Evolutionary conservation across 1,284 basidiomycete species (phyloP), one percentile per base, ranked within the genome.

Genomic region (Apiotrichum brassicae): DNA sequence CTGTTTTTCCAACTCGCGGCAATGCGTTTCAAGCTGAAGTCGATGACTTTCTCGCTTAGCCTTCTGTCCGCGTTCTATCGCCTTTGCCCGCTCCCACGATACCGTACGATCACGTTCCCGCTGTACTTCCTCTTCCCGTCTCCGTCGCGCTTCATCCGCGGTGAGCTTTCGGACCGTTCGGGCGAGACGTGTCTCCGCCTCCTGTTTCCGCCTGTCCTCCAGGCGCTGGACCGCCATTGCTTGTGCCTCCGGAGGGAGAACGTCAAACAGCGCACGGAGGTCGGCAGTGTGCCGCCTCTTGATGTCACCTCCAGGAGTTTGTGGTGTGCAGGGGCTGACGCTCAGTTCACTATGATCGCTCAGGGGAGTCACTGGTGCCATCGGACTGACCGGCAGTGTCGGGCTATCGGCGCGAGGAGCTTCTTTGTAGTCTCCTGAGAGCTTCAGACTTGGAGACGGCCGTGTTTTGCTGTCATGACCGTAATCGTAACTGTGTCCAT

Each of bases 241-340:
- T 34, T 53, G 46, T 9, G 46, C 46, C 23, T 48, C 51, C 1
- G 46, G 43, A 6, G 51, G 51, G 16, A 53, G 51, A 14, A 46
- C 46, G 18, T 53, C 36, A 28, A 53, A 53, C n/a, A 53, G 34
- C 6, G 47, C 38, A 14, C 50, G 46, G 37, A 52, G 40, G 36
- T 44, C 26, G 12, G 25, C 38, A 1, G 38, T 40, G 16, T 26
- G 16, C 16, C 38, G 38, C 5, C 25, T 22, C 12, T 2, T 38
- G 9, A 24, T n/a, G n/a, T n/a, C n/a, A n/a, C n/a, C n/a, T n/a
- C n/a, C n/a, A 4, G 22, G n/a, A 6, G 20, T 7, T 8, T 23
- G 4, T 11, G 24, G 11, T 12, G 36, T 6, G 13, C 5, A 23
- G 22, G 16, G 13, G 13, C 22, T 20, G 3, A 18, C 38, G 24